phyloP scores from a whole-genome alignment of 495 filamentous ascomycete species.

The Neurospora tetraspora region DNA sequence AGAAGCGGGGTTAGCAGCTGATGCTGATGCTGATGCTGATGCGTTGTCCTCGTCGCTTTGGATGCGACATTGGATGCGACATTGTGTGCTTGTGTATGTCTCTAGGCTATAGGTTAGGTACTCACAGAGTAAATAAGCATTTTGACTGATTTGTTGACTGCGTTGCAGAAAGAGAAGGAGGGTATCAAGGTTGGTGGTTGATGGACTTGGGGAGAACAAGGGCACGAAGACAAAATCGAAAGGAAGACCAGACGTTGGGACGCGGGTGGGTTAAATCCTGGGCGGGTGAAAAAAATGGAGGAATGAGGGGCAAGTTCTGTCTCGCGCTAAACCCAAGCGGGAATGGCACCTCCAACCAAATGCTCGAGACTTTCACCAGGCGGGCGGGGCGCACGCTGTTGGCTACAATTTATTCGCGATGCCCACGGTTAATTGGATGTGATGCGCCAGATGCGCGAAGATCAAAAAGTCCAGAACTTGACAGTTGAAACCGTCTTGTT shows the following conservation, averaged over 20 bases:
- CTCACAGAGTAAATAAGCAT: constrained; percentile 94
- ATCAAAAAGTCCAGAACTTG: neutral
- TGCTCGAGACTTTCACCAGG: neutral
- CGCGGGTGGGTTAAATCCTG: constrained; percentile 9
- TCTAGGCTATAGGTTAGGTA: too few species aligned
- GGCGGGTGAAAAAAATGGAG: constrained; percentile 2
- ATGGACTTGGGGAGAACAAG: neutral
- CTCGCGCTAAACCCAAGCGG: constrained; percentile 11
- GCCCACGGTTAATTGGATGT: neutral
- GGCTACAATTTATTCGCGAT: neutral
- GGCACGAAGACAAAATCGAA: constrained; percentile 9
- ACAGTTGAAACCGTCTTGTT: neutral
- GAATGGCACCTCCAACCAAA: neutral
- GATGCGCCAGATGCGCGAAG: neutral
- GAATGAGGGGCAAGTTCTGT: constrained; percentile 23
- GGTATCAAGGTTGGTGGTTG: constrained; percentile 5
- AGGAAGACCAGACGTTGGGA: neutral
- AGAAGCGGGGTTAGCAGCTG: constrained; percentile 12
- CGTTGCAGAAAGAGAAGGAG: neutral
- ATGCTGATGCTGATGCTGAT: neutral
- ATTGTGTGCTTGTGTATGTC: neutral
- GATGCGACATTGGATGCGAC: neutral
- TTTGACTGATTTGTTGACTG: constrained; percentile 31
- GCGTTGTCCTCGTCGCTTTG: neutral
- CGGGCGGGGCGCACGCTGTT: neutral